Evolutionary conservation across 2,329 filamentous ascomycete species (phyloP).

Genomic region (Aquanectria penicillioides): DNA sequence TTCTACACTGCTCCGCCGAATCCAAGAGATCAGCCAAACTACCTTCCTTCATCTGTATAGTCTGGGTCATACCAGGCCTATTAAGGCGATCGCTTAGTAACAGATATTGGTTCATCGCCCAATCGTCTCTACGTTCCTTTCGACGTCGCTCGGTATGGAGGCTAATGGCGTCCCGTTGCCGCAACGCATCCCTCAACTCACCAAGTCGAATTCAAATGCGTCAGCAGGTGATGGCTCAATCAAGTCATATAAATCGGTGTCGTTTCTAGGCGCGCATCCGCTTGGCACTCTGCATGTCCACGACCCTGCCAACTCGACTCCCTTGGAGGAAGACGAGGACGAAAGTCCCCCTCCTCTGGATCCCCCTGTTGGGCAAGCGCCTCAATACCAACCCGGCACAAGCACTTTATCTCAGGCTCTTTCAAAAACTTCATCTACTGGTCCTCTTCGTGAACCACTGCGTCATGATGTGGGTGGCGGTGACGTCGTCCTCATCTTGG

Average conservation of each 20-base stretch:
- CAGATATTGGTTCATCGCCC: too few species aligned
- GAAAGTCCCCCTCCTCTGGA: constrained; percentile 46
- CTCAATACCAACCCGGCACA: neutral
- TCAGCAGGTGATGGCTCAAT: constrained; percentile 41
- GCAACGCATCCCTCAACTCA: constrained; percentile 38
- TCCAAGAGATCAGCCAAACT: too few species aligned
- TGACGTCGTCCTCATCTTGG: constrained; percentile 63
- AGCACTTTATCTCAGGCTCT: constrained; percentile 3
- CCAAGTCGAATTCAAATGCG: constrained; percentile 49
- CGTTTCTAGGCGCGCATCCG: constrained; percentile 52
- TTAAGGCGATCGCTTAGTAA: too few species aligned
- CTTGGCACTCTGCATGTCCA: constrained; percentile 56
- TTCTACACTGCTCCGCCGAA: too few species aligned
- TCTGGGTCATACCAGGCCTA: too few species aligned
- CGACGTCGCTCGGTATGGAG: constrained; percentile 35
- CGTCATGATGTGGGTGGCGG: constrained; percentile 50
- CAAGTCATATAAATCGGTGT: constrained; percentile 51
- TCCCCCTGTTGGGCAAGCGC: constrained; percentile 20
- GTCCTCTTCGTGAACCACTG: constrained; percentile 24
- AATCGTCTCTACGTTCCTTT: neutral
- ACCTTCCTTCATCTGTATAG: too few species aligned
- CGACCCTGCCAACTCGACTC: constrained; percentile 32
- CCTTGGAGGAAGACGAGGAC: constrained; percentile 32
- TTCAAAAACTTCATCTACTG: constrained; percentile 16
- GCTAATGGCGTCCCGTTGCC: constrained; percentile 24